Base-by-base conservation (phyloP, 306 rosid species). In the Cicer bijugum region DNA sequence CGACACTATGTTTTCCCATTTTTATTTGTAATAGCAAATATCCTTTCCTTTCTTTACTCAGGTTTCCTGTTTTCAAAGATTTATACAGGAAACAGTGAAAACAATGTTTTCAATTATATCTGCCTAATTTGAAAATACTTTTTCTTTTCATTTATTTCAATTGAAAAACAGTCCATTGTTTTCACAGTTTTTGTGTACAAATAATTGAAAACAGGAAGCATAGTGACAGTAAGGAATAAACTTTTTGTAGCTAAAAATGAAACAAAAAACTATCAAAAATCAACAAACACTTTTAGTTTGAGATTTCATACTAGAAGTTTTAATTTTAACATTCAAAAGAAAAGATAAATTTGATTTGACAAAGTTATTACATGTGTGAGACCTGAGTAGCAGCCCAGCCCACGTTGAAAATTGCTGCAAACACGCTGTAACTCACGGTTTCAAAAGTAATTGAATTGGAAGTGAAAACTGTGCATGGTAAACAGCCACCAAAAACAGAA, bases 341-440 rank as follows among this genome's bases (percentile, higher is more conserved):
- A 62, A 69, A 73, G 12, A 79, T 33, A 16, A 75, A 67, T 61
- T 66, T 28, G 33, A 55, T 61, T 66, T 28, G 33, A 55, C 37
- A 20, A 82, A 74, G 82, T 74, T 50, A 88, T 84, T 86, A 94
- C 98, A 94, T 91, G 88, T 94, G 98, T 5, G 97, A 88, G 77
- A 94, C 98, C 86, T 93, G 97, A 73, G 96, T 87, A 61, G 97
- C 97, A 80, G 97, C 98, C 98, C 98, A 93, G 56, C 98, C 98
- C 12, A 93, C 64, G 61, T 93, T 93, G 80, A 91, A 93, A 79
- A 93, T 89, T 63, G 97, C 96, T 6, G 98, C 98, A 85, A 93
- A 91, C 39, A 84, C 35, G 69, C 97, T 91, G 84, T 93, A 93
- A 78, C 94, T 91, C 80, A 88, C 82, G 72, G 96, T 93, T 89